Evolutionary conservation across 306 rosid species (phyloP), one percentile per base, ranked within the genome.

Genomic region (Begonia loranthoides): DNA sequence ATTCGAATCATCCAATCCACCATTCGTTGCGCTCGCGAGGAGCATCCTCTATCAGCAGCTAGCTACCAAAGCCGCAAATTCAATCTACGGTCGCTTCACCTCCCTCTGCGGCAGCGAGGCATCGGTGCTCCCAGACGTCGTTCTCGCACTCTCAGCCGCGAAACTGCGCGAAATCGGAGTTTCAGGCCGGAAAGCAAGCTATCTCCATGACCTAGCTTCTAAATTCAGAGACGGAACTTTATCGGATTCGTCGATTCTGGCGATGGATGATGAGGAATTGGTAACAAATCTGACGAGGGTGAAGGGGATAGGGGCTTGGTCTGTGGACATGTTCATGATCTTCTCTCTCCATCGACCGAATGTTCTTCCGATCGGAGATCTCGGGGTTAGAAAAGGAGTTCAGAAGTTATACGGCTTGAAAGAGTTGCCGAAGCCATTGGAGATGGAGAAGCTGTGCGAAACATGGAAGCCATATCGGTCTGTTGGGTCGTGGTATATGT

Each of bases 291-390:
- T 87, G 10, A 83, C 77, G 0, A 46, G 57, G 57, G 94, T 87
- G 10, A 87, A 78, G 52, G 94, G 94, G 2, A 83, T 87, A 58
- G 94, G 96, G 50, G 82, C 56, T 40, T 87, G 94, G 96, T 79
- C 96, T 9, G 96, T 87, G 24, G 84, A 87, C 41, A 87, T 87
- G 96, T 83, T 80, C 53, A 79, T 87, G 96, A 79, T 87, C 0
- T 87, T 87, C 58, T 68, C 80, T 13, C 80, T 87, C 22, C 86
- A 70, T 15, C 54, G 82, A 15, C 82, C 96, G 24, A 89, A 87
- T 28, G 90, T 87, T 51, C 76, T 80, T 1, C 90, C 96, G n/a
- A 80, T 76, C 5, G 87, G 94, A 4, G 94, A 80, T 59, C 73
- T 83, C 1, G 84, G 80, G 5, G 96, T 78, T 52, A 74, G 80